Conservation (phyloP, 805 yeast genomes). For the Zygosaccharomyces lentus region DNA sequence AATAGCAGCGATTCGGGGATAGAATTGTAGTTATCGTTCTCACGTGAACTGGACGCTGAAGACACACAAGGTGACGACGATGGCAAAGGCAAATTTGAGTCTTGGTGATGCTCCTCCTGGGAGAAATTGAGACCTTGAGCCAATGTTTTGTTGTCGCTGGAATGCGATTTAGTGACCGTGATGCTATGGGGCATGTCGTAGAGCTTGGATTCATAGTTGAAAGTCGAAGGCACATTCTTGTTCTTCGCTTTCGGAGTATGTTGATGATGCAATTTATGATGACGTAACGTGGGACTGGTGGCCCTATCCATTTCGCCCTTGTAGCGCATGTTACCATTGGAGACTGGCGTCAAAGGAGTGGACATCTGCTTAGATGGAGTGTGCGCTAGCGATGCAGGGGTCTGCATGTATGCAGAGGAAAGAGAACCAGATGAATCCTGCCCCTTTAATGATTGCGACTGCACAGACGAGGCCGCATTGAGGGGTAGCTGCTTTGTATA, state of each 20-base stretch:
- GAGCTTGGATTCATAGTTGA: constrained; percentile 37
- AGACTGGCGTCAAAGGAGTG: constrained; percentile 27
- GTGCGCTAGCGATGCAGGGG: constrained; percentile 26
- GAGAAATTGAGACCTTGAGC: constrained; percentile 1
- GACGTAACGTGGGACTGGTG: constrained; percentile 11
- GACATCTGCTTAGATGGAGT: constrained; percentile 25
- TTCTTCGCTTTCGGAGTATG: background rate
- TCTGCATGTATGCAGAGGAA: constrained; percentile 25
- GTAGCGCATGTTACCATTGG: constrained; percentile 9
- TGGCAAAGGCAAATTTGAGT: background rate
- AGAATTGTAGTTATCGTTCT: background rate
- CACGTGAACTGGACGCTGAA: background rate
- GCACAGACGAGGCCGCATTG: constrained; percentile 14
- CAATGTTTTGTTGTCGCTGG: constrained; percentile 12
- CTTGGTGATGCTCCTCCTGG: constrained; percentile 2
- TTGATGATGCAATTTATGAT: constrained; percentile 5
- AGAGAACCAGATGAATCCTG: constrained; percentile 27
- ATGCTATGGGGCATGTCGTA: constrained; percentile 35
- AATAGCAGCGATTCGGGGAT: constrained; percentile 16
- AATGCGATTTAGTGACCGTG: constrained; percentile 8
- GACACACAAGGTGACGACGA: background rate
- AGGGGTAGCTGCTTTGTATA: constrained; percentile 31
- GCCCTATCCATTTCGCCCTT: constrained; percentile 4
- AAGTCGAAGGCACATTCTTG: constrained; percentile 16
- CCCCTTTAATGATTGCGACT: constrained; percentile 25